Conservation (phyloP, 805 yeast species). For the Candida easanensis region DNA sequence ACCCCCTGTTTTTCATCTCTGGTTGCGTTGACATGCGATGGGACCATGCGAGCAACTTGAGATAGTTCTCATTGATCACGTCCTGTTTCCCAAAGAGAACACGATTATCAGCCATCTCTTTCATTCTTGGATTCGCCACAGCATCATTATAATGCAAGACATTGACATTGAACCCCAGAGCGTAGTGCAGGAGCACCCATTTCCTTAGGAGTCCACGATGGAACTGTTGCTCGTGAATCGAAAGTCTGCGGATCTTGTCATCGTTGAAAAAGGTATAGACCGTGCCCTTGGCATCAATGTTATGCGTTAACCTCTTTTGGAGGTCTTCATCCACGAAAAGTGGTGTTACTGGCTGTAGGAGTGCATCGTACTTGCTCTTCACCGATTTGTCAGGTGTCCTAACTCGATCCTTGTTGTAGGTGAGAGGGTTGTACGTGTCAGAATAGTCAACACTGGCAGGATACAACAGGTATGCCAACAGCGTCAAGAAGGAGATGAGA, state of each 20-base stretch:
- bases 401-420: slow-evolving; percentile 54
- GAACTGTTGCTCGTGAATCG: slow-evolving; percentile 19
- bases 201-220: slow-evolving; percentile 17
- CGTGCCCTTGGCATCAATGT: slow-evolving; percentile 7
- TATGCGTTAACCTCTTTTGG: slow-evolving; percentile 10
- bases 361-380: neutral
- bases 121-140: slow-evolving; percentile 10
- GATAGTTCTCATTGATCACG: slow-evolving; percentile 19
- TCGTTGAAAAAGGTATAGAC: slow-evolving; percentile 24
- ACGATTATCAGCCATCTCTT: slow-evolving; percentile 5
- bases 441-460: neutral
- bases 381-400: slow-evolving; percentile 54
- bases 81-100: slow-evolving; percentile 11
- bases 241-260: slow-evolving; percentile 13
- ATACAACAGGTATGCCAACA: neutral
- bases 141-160: slow-evolving; percentile 22
- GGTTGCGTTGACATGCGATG: slow-evolving; percentile 1
- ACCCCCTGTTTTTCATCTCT: slow-evolving; percentile 1
- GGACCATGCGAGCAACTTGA: slow-evolving; percentile 22
- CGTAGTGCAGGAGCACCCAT: slow-evolving; percentile 18
- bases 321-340: slow-evolving; percentile 13
- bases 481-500: neutral
- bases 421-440: slow-evolving; percentile 51
- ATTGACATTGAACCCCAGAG: slow-evolving; percentile 18
- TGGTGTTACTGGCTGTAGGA: slow-evolving; percentile 6